Conservation (phyloP, 257 asterid genomes). For the Linaria vulgaris region DNA sequence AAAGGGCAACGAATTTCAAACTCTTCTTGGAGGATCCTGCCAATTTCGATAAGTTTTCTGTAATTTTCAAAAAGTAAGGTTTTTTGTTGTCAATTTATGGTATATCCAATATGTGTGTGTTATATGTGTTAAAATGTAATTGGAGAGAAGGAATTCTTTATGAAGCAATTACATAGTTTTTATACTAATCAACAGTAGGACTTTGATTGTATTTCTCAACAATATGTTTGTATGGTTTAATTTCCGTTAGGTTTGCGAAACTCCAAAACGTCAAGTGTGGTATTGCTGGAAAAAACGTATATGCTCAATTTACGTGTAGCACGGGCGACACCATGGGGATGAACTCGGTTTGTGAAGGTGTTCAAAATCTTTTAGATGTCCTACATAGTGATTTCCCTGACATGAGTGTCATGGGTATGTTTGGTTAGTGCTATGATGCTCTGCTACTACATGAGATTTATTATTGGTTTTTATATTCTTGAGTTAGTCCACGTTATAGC, state of each 20-base stretch:
- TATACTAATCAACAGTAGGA: too few species aligned
- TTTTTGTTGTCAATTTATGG: constrained; percentile 27
- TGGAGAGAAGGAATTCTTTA: too few species aligned
- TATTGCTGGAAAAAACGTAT: constrained; percentile 76
- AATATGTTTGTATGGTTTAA: too few species aligned
- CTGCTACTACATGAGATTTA: constrained; percentile 1
- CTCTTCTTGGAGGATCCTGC: constrained; percentile 86
- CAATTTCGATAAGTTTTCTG: constrained; percentile 67
- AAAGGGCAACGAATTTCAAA: constrained; percentile 74
- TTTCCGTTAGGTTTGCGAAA: constrained; percentile 82
- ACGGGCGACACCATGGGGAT: constrained; percentile 99
- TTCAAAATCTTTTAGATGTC: constrained; percentile 77
- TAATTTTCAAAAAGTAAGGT: constrained; percentile 72
- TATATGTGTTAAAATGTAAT: too few species aligned
- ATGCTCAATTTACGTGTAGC: constrained; percentile 68
- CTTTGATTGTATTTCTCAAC: constrained; percentile 30
- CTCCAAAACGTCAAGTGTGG: constrained; percentile 64
- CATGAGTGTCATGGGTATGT: constrained; percentile 82
- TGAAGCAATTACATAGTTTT: too few species aligned
- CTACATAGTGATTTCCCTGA: constrained; percentile 73
- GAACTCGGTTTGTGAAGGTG: constrained; percentile 95
- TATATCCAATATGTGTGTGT: too few species aligned
- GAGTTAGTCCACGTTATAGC: constrained; percentile 1
- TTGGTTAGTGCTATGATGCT: constrained; percentile 58
- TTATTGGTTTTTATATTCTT: background rate